Evolutionary conservation across 2,329 filamentous ascomycete species (phyloP), one percentile per base, ranked within the genome.

Genomic region (Pestalotiopsis sp.): DNA sequence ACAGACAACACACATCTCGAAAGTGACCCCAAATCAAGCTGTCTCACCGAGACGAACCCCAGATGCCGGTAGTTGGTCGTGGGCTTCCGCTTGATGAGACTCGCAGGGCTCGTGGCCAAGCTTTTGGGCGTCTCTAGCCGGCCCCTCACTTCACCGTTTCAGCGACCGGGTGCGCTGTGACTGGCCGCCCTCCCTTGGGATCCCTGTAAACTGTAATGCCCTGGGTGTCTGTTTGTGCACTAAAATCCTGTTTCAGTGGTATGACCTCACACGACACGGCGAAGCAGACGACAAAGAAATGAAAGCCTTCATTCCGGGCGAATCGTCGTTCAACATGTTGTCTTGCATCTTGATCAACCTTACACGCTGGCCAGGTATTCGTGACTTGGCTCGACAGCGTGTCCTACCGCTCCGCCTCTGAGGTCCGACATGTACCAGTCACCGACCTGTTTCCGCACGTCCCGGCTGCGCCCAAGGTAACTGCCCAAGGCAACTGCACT

Each of bases 281-380:
- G n/a, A 40, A 61, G 9, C 17, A 39, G 30, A 35, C 24, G 11
- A 20, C 30, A 20, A 13, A 38, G 58, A 35, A 39, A 39, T 20
- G 35, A 61, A 20, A 10, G 38, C 5, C 11, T 20, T 61, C 30
- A 17, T 61, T n/a, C 17, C 30, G 30, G 13, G 30, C 58, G 26
- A 61, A 61, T 61, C 58, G 58, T 17, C 58, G n/a, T 40, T n/a
- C n/a, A 61, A 61, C 58, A 20, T 35, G 24, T 61, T 61, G 58
- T 61, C 58, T 39, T 61, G 58, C 26, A 61, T 35, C 30, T 35
- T 35, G n/a, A 35, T 20, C n/a, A 39, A 61, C 30, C 58, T 61
- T 61, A 10, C 58, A 17, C 17, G 30, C 11, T 17, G 56, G n/a
- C 58, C 58, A 35, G 2, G 58, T 61, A 61, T 38, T 3, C 26